Evolutionary conservation across 2,329 filamentous ascomycete genomes (phyloP), one percentile per base, ranked within the genome.

Genomic region (Calonectria montana): DNA sequence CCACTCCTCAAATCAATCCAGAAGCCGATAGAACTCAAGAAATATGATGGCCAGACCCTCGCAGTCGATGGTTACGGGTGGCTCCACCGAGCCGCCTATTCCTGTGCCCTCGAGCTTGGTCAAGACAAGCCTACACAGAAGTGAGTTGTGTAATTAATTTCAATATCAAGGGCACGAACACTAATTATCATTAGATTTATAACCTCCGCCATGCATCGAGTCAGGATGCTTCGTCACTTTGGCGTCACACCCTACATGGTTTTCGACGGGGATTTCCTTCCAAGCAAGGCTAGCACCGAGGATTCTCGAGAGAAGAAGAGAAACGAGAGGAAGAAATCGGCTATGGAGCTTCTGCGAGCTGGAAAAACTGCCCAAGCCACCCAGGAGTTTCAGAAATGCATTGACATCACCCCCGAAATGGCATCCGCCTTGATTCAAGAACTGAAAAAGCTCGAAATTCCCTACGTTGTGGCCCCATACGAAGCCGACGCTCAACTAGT

Each of bases 11-110:
- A 98, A 85, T 98, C 97, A 55, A 98, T 99, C 67, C 97, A 99
- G 72, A 95, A 94, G 80, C 94, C 94, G 80, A 94, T 91, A 63
- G 94, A 94, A 77, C 88, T 99, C 72, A 97, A 95, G 82, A 95
- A 95, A 80, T 98, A 94, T 83, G 86, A 90, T 15, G 97, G 96
- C 64, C 92, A 97, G 84, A 97, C 94, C 1, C 89, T 99, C 57
- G 97, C 94, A n/a, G 92, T 99, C 41, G 97, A 99, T 83, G 96
- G 94, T 69, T 99, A 99, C 88, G 97, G 96, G 82, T 99, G 97
- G 97, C 91, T 99, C 67, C 97, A 99, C 84, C 93, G 97, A 77
- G 97, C 96, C 66, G 95, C 95, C 57, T 92, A 97, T 75, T 91
- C 94, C 62, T 98, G 96, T 86, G 95, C 96, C 74, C 91, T 97